Evolutionary conservation across 257 asterid genomes (phyloP).

Genomic region (Przewalskia tangutica): DNA sequence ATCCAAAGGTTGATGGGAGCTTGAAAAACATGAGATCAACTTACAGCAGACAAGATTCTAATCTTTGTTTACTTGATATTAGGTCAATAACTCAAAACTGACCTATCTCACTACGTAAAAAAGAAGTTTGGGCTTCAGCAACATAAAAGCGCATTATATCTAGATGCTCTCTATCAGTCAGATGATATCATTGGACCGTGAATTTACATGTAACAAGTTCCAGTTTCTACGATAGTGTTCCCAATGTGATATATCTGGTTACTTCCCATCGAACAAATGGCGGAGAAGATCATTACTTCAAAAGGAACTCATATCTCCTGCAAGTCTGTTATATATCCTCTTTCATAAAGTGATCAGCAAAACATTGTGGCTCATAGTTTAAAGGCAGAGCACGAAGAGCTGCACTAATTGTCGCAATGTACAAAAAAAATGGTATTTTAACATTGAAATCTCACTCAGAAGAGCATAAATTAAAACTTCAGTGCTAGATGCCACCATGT

Average conservation of each 20-base stretch:
- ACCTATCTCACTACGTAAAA: background rate
- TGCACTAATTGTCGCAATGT: background rate
- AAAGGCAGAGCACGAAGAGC: background rate
- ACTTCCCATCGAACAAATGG: background rate
- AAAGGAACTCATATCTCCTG: background rate
- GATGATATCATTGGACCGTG: background rate
- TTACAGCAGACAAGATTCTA: background rate
- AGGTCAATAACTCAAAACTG: background rate
- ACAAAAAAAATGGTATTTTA: background rate
- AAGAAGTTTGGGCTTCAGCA: background rate
- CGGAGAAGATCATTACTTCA: background rate
- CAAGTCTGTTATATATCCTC: background rate
- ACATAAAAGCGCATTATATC: background rate
- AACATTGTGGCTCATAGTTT: background rate
- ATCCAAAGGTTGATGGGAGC: background rate
- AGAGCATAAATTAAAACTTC: background rate
- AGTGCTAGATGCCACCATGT: background rate
- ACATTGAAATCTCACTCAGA: background rate
- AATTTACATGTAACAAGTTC: background rate
- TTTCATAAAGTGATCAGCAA: background rate
- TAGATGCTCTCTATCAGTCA: background rate
- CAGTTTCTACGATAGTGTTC: background rate
- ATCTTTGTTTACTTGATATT: background rate
- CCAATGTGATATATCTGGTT: background rate
- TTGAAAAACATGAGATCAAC: background rate